Evolutionary conservation across 208 protist genomes (phyloP).

Genomic region (Wallacemonas collosoma): DNA sequence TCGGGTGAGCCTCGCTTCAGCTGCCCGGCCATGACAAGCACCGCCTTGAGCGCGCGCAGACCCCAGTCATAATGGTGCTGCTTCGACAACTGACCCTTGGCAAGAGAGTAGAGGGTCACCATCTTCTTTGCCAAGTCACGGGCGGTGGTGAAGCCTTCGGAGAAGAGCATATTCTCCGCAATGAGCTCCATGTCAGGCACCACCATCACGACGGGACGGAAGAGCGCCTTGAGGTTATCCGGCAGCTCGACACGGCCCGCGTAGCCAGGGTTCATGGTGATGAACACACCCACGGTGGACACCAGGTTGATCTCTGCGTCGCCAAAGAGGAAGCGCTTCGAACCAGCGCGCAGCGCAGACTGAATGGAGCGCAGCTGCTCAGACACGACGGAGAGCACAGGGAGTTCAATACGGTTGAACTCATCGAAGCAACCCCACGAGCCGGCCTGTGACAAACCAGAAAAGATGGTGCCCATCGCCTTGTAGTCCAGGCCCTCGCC

Average conservation of each 20-base stretch:
- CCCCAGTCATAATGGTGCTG: constrained; percentile 99
- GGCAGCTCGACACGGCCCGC: constrained; percentile 98
- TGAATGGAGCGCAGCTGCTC: constrained; percentile 98
- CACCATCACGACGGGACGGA: constrained; percentile 99
- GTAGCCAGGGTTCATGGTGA: constrained; percentile 99
- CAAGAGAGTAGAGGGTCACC: constrained; percentile 98
- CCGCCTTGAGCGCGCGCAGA: constrained; percentile 98
- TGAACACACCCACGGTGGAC: constrained; percentile 97
- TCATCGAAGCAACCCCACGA: constrained; percentile 99
- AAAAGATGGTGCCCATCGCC: constrained; percentile 98
- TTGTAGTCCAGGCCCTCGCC: constrained; percentile 99
- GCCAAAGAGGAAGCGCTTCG: constrained; percentile 93
- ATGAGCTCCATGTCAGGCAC: constrained; percentile 98
- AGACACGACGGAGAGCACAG: constrained; percentile 98
- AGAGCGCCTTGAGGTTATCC: constrained; percentile 99
- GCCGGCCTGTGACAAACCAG: constrained; percentile 96
- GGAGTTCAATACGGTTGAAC: constrained; percentile 99
- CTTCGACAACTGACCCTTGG: constrained; percentile 98
- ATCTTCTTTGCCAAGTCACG: constrained; percentile 98
- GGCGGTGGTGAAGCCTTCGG: constrained; percentile 96
- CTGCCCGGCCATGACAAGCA: constrained; percentile 98
- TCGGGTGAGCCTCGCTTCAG: constrained; percentile 96
- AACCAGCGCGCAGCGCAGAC: constrained; percentile 83
- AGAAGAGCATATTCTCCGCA: constrained; percentile 99
- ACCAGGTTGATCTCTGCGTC: constrained; percentile 90